Percentiles rank a stretch among this genome's conserved stretches.
phyloP scores from a whole-genome alignment of 129 eudicot species.

The Flaveria ramosissima region DNA sequence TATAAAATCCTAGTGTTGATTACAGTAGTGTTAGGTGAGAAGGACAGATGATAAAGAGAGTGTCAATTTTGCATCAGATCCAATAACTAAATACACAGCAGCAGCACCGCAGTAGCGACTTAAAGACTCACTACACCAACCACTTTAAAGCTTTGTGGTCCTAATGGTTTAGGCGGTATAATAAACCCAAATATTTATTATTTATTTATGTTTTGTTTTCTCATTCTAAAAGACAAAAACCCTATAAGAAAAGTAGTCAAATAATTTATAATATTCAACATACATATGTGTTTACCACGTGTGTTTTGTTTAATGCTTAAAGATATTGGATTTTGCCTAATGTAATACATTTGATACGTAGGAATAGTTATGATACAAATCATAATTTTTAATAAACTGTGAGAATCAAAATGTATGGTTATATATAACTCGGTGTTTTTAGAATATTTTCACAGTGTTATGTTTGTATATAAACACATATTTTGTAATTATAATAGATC shows the following conservation, averaged over 20 bases:
- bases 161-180: background rate
- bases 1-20: constrained; percentile 8
- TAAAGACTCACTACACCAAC: background rate
- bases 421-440: no score
- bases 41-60: background rate
- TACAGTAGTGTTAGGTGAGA: background rate
- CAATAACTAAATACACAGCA: constrained; percentile 6
- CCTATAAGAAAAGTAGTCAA: background rate
- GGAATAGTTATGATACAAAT: no score
- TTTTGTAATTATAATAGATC: no score
- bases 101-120: background rate
- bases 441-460: no score
- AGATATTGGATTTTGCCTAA: no score
- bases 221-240: background rate
- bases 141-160: constrained; percentile 10
- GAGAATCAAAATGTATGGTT: no score
- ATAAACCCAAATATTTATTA: background rate
- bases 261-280: background rate
- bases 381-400: no score
- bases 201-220: background rate
- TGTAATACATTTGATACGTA: no score
- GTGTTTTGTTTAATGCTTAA: no score
- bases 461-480: no score
- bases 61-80: constrained; percentile 19
- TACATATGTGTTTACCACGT: background rate